Evolutionary conservation across 441 rosid species (phyloP), one percentile per base, ranked within the genome.

Genomic region (Raphanus hybrid): DNA sequence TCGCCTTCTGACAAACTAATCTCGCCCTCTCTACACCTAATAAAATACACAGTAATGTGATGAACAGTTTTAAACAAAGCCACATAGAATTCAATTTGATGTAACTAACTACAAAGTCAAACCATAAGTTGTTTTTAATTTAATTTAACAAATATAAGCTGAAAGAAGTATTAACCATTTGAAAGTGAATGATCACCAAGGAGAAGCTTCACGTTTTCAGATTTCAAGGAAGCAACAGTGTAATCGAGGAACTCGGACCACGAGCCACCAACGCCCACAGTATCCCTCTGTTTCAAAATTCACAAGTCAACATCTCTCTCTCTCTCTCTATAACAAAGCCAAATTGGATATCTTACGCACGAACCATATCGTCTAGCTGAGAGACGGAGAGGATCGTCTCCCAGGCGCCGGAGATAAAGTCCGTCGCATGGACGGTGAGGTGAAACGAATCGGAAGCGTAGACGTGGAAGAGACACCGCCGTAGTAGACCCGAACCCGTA

Each of bases 181-280:
- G 85, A 72, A 69, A 73, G 67, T 6, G 86, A 73, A 23, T 32
- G 64, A 15, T 81, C 80, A 61, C 85, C 89, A 2, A 91, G 72
- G 43, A 89, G 77, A 79, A 94, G 90, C 90, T 88, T 92, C 37
- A 89, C 88, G 80, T 87, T 87, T 16, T 86, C 87, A 29, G 97
- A 89, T 69, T 87, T 88, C 69, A 92, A 39, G 48, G 98, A 91
- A 75, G 93, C 86, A 15, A 82, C n/a, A 3, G 90, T 57, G 77
- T 94, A 94, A 80, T 91, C 89, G 14, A 91, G 73, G 78, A 92
- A 90, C 63, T 94, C 97, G 8, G 88, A 85, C 98, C 93, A 90
- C 23, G 94, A 90, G 63, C 93, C 96, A 23, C 97, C 94, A 59
- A 94, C 82, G 58, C 99, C 98, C 67, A 85, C 83, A 76, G 76